Evolutionary conservation across 805 yeast species (phyloP).

Genomic region (Metschnikowia anglica): DNA sequence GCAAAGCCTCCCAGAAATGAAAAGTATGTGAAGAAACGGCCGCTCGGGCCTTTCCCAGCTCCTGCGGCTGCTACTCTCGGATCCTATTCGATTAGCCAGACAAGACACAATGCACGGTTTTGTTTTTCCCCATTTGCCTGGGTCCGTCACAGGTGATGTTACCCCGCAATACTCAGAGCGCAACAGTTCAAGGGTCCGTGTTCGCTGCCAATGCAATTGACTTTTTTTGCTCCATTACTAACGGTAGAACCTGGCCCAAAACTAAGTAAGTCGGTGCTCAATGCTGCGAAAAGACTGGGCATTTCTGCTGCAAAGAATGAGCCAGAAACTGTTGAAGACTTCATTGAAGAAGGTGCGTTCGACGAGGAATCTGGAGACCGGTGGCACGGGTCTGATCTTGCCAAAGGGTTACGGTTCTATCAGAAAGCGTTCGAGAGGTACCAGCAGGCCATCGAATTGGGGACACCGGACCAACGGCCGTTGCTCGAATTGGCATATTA

Average conservation of each 20-base stretch:
- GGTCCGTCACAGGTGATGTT: too few species aligned
- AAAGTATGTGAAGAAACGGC: constrained; percentile 7
- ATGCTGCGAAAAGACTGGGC: neutral
- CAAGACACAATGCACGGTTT: too few species aligned
- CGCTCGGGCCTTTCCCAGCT: neutral
- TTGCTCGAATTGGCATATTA: constrained; percentile 35
- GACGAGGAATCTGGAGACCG: constrained; percentile 77
- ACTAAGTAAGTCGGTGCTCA: constrained; percentile 7
- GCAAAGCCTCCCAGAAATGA: neutral
- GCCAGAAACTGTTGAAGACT: constrained; percentile 47
- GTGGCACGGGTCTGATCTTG: constrained; percentile 64
- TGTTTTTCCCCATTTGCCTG: too few species aligned
- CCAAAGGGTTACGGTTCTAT: constrained; percentile 65
- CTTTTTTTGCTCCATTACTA: neutral
- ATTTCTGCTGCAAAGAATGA: neutral
- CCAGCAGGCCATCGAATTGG: constrained; percentile 31
- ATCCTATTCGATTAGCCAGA: too few species aligned
- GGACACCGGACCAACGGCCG: constrained; percentile 6
- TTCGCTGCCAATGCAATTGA: too few species aligned
- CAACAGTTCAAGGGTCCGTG: too few species aligned
- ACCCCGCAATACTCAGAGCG: too few species aligned
- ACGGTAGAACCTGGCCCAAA: constrained; percentile 13
- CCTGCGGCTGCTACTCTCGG: too few species aligned
- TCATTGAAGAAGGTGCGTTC: constrained; percentile 52
- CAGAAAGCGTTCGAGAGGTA: constrained; percentile 54